Evolutionary conservation across 495 filamentous ascomycete genomes (phyloP).

Genomic region (Tuber aestivum): DNA sequence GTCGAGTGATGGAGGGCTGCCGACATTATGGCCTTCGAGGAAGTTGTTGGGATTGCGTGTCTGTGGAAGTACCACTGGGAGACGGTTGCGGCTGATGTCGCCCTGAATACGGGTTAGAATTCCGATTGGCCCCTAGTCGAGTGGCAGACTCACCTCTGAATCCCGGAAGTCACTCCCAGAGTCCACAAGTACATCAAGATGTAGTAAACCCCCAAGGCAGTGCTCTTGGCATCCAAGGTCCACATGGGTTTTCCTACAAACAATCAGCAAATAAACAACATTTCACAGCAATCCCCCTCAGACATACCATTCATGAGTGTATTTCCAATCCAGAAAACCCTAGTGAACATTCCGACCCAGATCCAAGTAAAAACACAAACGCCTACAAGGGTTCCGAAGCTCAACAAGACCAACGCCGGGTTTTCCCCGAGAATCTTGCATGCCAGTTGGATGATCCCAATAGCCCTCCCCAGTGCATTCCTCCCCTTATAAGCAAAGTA

Average conservation of each 20-base stretch:
- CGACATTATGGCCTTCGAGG: conserved; percentile 68
- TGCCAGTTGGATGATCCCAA: conserved; percentile 77
- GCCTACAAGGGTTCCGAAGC: conserved; percentile 65
- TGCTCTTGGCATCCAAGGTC: conserved; percentile 62
- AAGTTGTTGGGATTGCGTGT: conserved; percentile 66
- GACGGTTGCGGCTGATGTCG: conserved; percentile 89
- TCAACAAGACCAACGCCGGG: conserved; percentile 73
- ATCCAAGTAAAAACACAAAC: conserved; percentile 88
- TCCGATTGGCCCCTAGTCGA: background rate
- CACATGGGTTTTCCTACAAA: conserved; percentile 31
- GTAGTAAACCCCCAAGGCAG: conserved; percentile 87
- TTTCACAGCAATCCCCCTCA: background rate
- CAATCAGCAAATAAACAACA: conserved; percentile 16
- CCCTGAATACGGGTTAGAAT: conserved; percentile 44
- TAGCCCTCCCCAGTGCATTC: conserved; percentile 68
- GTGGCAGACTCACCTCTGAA: conserved; percentile 54
- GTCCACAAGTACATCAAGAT: conserved; percentile 94
- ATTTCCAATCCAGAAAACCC: conserved; percentile 73
- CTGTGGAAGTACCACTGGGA: conserved; percentile 99
- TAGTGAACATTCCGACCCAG: conserved; percentile 95
- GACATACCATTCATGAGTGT: conserved; percentile 29
- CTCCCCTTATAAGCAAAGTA: conserved; percentile 74
- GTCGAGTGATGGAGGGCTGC: conserved; percentile 74
- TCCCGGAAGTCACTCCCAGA: conserved; percentile 70
- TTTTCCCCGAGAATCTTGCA: conserved; percentile 79